Percentiles rank a stretch among this genome's conserved stretches.
Evolutionary conservation across 768 basidiomycete species (phyloP).

Genomic region (Podaxis sp.): DNA sequence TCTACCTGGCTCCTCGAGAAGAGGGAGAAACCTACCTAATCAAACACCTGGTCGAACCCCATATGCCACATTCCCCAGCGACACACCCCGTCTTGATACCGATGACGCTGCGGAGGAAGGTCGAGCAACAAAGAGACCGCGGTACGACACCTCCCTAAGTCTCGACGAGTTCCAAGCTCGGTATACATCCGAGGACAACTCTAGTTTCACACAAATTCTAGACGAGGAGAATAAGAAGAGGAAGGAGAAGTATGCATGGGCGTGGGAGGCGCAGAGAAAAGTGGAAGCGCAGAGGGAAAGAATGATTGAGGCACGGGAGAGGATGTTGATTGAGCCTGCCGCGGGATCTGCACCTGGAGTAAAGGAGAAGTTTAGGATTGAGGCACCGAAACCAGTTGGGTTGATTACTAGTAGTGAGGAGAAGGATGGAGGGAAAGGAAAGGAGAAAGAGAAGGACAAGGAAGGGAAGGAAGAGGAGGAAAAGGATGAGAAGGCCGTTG

Average conservation of each 20-base stretch:
- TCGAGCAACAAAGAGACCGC: conserved; percentile 53
- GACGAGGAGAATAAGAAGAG: conserved; percentile 85
- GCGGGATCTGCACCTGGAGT: conserved; percentile 52
- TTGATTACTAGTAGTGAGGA: conserved; percentile 44
- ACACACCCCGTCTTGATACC: conserved; percentile 55
- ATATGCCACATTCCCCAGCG: conserved; percentile 53
- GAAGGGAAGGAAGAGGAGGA: conserved; percentile 20
- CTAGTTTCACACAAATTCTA: conserved; percentile 92
- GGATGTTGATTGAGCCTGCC: conserved; percentile 70
- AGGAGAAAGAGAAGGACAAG: conserved; percentile 23
- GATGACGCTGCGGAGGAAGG: conserved; percentile 31
- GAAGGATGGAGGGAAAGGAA: conserved; percentile 26
- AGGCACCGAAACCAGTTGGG: conserved; percentile 54
- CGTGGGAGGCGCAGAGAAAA: conserved; percentile 86
- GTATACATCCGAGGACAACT: conserved; percentile 97
- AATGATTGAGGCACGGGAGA: conserved; percentile 69
- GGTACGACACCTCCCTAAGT: conserved; percentile 60
- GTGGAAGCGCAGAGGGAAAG: conserved; percentile 67
- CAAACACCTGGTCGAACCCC: conserved; percentile 67
- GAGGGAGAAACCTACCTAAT: conserved; percentile 26
- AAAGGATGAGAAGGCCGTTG: conserved; percentile 24
- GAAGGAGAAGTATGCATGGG: conserved; percentile 86
- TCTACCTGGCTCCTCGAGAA: conserved; percentile 26
- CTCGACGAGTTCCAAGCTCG: conserved; percentile 87
- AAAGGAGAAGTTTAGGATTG: conserved; percentile 64